phyloP scores from a whole-genome alignment of 2,329 filamentous ascomycete species.

The Fusarium sp. region DNA sequence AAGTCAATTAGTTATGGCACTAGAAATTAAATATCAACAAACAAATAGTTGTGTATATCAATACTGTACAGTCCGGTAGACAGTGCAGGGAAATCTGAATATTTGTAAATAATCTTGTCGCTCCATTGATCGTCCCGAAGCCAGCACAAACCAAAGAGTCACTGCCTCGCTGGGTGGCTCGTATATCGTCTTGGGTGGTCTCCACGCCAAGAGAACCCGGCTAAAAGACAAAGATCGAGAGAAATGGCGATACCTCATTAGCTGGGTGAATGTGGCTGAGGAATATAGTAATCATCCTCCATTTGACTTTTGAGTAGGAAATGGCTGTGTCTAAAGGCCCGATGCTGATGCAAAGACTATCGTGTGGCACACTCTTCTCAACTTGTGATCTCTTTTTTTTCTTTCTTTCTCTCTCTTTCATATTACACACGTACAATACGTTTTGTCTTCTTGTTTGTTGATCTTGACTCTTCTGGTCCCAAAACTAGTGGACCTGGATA shows the following conservation, averaged over 20 bases:
- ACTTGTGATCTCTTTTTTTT: not conserved
- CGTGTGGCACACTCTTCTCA: slow-evolving; percentile 12
- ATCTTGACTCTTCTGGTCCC: not conserved
- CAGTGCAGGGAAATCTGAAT: not conserved
- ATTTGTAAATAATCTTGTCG: not conserved
- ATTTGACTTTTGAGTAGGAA: slow-evolving; percentile 10
- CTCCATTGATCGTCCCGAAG: slow-evolving; percentile 25
- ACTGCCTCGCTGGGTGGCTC: slow-evolving; percentile 28
- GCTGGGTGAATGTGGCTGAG: slow-evolving; percentile 12
- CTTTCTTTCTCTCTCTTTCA: not conserved
- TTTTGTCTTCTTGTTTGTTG: not conserved
- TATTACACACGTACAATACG: not conserved
- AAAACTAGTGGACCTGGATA: slow-evolving; percentile 16
- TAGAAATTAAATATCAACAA: not conserved
- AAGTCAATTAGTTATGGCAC: slow-evolving; percentile 9
- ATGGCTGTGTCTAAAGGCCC: slow-evolving; percentile 9
- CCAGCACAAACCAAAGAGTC: slow-evolving; percentile 8
- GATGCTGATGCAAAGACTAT: slow-evolving; percentile 7
- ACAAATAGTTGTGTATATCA: not conserved
- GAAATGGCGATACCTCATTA: slow-evolving; percentile 1
- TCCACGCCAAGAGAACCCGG: slow-evolving; percentile 14
- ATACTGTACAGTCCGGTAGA: not conserved
- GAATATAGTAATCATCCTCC: not conserved
- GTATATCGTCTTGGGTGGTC: slow-evolving; percentile 25
- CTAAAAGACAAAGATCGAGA: slow-evolving; percentile 11